Evolutionary conservation across 129 eudicot genomes (phyloP).

Genomic region (Cynara cardunculus): DNA sequence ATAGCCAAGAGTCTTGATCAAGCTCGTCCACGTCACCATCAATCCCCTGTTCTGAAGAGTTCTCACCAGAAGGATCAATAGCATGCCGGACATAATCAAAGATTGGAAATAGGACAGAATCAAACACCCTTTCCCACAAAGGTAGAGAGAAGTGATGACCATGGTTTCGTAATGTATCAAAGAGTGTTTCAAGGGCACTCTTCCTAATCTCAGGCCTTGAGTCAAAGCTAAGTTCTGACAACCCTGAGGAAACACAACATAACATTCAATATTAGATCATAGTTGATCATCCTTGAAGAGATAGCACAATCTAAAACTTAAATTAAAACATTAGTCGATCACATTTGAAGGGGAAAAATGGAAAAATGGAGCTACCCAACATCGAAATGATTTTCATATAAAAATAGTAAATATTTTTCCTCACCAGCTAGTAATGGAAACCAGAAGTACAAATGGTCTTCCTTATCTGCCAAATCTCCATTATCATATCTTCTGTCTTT

Average conservation of each 20-base stretch:
- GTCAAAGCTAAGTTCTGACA: conserved; percentile 97
- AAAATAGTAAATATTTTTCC: conserved; percentile 13
- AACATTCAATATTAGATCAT: conserved; percentile 1
- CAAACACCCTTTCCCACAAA: conserved; percentile 94
- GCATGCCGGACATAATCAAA: conserved; percentile 96
- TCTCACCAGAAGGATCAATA: conserved; percentile 72
- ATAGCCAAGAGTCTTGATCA: conserved; percentile 95
- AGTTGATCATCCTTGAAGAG: neutral
- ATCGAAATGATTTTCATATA: neutral
- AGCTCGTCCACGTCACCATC: conserved; percentile 55
- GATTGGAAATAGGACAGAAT: conserved; percentile 85
- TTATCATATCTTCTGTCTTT: conserved; percentile 51
- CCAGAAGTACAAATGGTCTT: conserved; percentile 87
- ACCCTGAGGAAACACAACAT: conserved; percentile 44
- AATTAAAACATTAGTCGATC: neutral
- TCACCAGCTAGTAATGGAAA: conserved; percentile 95
- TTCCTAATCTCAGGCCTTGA: conserved; percentile 88
- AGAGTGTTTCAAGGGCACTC: conserved; percentile 84
- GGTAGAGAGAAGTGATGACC: conserved; percentile 91
- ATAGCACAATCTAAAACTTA: neutral
- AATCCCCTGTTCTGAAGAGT: conserved; percentile 32
- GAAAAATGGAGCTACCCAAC: neutral
- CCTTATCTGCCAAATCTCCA: conserved; percentile 60
- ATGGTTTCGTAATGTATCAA: conserved; percentile 83
- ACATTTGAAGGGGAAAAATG: neutral